Base-by-base conservation (phyloP, 371 early-diverging fungal species). In the Mucor lusitanicus region DNA sequence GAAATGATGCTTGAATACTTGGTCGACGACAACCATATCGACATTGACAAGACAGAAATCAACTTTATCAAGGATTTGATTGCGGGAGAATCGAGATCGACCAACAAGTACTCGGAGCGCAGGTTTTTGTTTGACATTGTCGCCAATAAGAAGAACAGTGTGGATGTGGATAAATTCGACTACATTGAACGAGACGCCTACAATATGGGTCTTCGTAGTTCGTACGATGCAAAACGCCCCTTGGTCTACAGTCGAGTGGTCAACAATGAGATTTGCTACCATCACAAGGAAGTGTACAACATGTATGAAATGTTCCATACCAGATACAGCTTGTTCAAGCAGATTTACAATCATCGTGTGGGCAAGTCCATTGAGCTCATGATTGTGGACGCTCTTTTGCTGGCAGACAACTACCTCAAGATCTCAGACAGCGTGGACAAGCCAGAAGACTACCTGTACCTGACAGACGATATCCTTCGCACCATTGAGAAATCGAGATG, bases 81-180 rank as follows among this genome's bases (percentile, higher is more conserved):
- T 57, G 85, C 84, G 35, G 96, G 97, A 21, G 79, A 85, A 64
- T 76, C 86, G n/a, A 81, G 79, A 21, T 64, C 71, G 2, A 33
- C 71, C 19, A 53, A 53, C 53, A 65, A 59, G 37, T 73, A 70
- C 4, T 58, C 70, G 7, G 82, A 86, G 2, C 81, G 84, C 42
- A 70, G 72, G 19, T 99, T 94, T 69, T 69, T 98, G 57, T 98
- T 95, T 83, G 96, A 99, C 65, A 95, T 99, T 68, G 98, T 99
- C 0, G 93, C 97, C 40, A 99, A 99, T 82, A 92, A 96, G 74
- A 84, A 91, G 61, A 97, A 94, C 69, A 90, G 92, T 32, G 85
- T 98, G 23, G 99, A 99, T 75, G 98, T 98, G 17, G 99, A 99
- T 79, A 97, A 97, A 79, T 97, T 97, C 78, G 99, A 99, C 75